phyloP scores from a whole-genome alignment of 176 grass and related monocot species.

The Juncus inflexus region DNA sequence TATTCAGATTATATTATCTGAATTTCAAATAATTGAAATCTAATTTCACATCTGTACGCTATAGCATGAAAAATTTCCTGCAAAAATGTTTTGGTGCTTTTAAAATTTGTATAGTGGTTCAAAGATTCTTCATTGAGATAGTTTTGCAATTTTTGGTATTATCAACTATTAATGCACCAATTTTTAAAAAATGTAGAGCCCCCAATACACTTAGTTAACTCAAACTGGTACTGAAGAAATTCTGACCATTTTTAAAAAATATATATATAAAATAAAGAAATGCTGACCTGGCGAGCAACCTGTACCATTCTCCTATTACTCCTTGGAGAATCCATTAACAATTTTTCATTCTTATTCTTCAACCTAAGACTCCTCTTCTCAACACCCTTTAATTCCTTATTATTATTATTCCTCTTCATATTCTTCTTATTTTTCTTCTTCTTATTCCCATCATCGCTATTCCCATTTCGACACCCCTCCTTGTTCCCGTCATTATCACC shows the following conservation, averaged over 20 bases:
- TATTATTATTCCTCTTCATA: no score
- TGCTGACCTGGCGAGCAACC: constrained; percentile 73
- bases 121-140: background rate
- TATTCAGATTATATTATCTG: no score
- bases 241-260: background rate
- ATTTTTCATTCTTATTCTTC: constrained; percentile 31
- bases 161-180: background rate
- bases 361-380: constrained; percentile 38
- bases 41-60: no score
- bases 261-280: background rate
- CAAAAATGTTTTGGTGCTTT: no score
- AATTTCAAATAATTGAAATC: no score
- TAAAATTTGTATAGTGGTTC: background rate
- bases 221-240: background rate
- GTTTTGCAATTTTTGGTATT: background rate
- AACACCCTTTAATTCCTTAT: background rate
- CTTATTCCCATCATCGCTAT: background rate
- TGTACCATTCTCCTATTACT: constrained; percentile 60
- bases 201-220: background rate
- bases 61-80: no score
- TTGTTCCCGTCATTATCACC: background rate
- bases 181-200: background rate
- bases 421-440: no score
- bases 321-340: constrained; percentile 44
- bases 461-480: no score